Conservation (phyloP, 176 grass and related monocot genomes). For the Cenchrus americanus region DNA sequence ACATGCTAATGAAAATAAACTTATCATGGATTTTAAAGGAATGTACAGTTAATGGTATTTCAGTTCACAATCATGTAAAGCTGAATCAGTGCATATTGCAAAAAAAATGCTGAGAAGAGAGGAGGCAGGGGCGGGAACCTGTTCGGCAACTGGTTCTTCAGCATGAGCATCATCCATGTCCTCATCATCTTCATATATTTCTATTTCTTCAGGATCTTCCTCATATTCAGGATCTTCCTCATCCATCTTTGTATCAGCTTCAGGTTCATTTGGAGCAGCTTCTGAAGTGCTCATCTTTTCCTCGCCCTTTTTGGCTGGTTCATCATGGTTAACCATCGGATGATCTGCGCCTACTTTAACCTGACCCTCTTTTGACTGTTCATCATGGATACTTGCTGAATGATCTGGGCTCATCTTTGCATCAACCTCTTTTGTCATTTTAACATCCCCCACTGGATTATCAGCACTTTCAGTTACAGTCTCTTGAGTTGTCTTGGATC, state of each 20-base stretch:
- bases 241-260: slow-evolving; percentile 53
- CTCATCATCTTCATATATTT: slow-evolving; percentile 72
- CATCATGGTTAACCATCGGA: slow-evolving; percentile 6
- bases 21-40: not conserved
- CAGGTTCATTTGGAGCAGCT: slow-evolving; percentile 15
- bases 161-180: slow-evolving; percentile 63
- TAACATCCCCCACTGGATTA: slow-evolving; percentile 43
- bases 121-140: slow-evolving; percentile 2
- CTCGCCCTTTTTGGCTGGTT: slow-evolving; percentile 1
- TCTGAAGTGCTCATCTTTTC: slow-evolving; percentile 27
- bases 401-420: slow-evolving; percentile 42
- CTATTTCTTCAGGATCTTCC: slow-evolving; percentile 86
- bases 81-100: slow-evolving; percentile 18
- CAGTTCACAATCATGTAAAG: not conserved
- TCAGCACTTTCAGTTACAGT: slow-evolving; percentile 44
- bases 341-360: slow-evolving; percentile 22
- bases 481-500: slow-evolving; percentile 56
- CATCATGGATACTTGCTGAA: slow-evolving; percentile 34
- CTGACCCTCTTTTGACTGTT: slow-evolving; percentile 40
- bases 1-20: slow-evolving; percentile 21
- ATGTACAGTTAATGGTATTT: not conserved
- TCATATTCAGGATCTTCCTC: slow-evolving; percentile 74
- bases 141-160: slow-evolving; percentile 38
- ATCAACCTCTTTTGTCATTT: slow-evolving; percentile 55
- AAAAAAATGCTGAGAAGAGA: not conserved